Evolutionary conservation across 345 rosid genomes (phyloP).

Genomic region (Brassica nigra): DNA sequence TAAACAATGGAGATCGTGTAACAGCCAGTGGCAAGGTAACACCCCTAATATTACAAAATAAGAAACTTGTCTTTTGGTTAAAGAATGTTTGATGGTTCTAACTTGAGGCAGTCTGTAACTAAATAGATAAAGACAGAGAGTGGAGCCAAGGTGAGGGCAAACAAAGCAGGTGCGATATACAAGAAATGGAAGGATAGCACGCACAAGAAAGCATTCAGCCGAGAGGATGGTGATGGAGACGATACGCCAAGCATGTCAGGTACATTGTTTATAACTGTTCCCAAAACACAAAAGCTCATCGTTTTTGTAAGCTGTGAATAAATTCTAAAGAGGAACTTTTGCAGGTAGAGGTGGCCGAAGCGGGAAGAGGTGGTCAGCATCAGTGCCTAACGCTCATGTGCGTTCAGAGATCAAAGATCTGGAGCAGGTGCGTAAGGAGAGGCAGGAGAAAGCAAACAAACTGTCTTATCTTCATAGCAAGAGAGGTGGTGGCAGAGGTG

Average conservation of each 20-base stretch:
- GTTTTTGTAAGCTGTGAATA: too few species aligned
- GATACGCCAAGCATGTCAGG: constrained; percentile 46
- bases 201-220: constrained; percentile 57
- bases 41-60: not conserved
- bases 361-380: constrained; percentile 44
- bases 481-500: constrained; percentile 48
- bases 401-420: constrained; percentile 84
- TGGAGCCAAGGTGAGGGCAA: constrained; percentile 76
- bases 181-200: constrained; percentile 84
- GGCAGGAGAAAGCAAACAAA: constrained; percentile 73
- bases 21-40: constrained; percentile 98
- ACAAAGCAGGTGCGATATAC: constrained; percentile 73
- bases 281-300: too few species aligned
- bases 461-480: constrained; percentile 64
- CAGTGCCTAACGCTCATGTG: constrained; percentile 72
- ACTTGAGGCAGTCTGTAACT: not conserved
- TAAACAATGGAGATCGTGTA: constrained; percentile 93
- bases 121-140: constrained; percentile 78
- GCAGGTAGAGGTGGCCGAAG: constrained; percentile 37
- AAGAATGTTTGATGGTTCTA: constrained; percentile 17
- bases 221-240: constrained; percentile 50
- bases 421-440: constrained; percentile 87
- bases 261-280: too few species aligned
- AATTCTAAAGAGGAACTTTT: too few species aligned
- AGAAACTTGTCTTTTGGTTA: not conserved